Percentiles rank a stretch among this genome's conserved stretches.
Evolutionary conservation across 495 filamentous ascomycete genomes (phyloP).

Genomic region (Tuber brumale): DNA sequence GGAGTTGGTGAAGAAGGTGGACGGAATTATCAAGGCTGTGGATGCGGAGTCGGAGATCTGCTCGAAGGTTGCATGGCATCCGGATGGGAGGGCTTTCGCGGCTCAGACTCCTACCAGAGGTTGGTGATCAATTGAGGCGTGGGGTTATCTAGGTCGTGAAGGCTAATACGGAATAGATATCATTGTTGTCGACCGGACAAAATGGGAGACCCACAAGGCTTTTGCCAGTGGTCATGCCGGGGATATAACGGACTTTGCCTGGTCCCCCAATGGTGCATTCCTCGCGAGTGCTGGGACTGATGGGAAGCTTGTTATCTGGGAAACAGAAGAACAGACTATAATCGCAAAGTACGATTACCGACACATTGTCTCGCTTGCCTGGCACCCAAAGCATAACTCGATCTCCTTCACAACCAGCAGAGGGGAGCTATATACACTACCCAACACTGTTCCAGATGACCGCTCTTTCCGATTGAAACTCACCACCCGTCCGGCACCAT

Average conservation of each 20-base stretch:
- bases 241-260: constrained; percentile 78
- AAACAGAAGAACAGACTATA: constrained; percentile 75
- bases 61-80: constrained; percentile 79
- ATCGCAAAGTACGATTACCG: constrained; percentile 64
- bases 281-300: constrained; percentile 77
- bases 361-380: constrained; percentile 74
- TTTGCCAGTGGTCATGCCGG: constrained; percentile 75
- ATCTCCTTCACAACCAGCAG: constrained; percentile 84
- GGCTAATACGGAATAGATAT: constrained; percentile 51
- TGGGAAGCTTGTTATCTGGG: constrained; percentile 79
- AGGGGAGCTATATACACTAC: constrained; percentile 83
- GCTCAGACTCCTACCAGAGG: constrained; percentile 66
- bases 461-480: constrained; percentile 55
- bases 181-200: constrained; percentile 72
- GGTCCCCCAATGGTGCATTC: constrained; percentile 90
- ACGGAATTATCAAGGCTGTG: constrained; percentile 67
- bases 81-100: constrained; percentile 86
- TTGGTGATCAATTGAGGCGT: constrained; percentile 12
- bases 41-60: constrained; percentile 73
- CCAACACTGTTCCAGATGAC: constrained; percentile 66
- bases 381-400: constrained; percentile 85
- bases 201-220: constrained; percentile 73
- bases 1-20: constrained; percentile 69
- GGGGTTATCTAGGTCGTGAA: background rate
- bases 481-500: constrained; percentile 65